Percentiles rank a stretch among this genome's conserved stretches.
Evolutionary conservation across 768 basidiomycete species (phyloP).

Genomic region (Phanerodontia chrysosporium): DNA sequence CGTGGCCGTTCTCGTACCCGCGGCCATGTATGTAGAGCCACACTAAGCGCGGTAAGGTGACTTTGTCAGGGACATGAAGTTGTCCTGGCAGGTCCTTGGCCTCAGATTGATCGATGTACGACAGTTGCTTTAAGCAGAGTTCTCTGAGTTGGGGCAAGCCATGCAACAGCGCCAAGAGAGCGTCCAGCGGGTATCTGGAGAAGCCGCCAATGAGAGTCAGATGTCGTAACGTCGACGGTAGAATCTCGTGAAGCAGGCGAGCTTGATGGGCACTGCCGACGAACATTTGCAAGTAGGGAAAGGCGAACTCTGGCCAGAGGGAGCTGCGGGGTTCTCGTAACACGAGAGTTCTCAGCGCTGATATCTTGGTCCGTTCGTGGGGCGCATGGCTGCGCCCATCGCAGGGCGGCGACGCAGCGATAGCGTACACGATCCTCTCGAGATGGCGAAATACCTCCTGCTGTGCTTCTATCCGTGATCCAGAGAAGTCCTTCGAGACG

Average conservation of each 20-base stretch:
- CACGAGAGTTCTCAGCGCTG: neutral
- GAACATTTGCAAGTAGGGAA: neutral
- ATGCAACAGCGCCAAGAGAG: neutral
- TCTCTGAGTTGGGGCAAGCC: neutral
- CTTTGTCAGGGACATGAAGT: neutral
- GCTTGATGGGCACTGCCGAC: neutral
- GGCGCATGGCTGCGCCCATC: too few relatives aligned
- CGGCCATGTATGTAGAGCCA: neutral
- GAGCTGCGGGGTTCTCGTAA: neutral
- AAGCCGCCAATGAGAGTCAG: neutral
- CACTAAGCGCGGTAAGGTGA: neutral
- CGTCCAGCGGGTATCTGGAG: neutral
- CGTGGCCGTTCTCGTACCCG: neutral
- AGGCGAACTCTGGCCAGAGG: neutral
- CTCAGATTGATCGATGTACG: neutral
- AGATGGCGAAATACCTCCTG: neutral
- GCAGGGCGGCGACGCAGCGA: too few relatives aligned
- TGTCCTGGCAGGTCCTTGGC: neutral
- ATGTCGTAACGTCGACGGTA: neutral
- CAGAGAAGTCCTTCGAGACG: neutral
- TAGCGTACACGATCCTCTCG: neutral
- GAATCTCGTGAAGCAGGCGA: neutral
- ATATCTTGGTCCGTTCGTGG: neutral
- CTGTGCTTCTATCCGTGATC: neutral
- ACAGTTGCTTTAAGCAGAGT: too few relatives aligned